Percentiles rank a stretch among this genome's conserved stretches.
phyloP scores from a whole-genome alignment of 441 rosid species.

The Arabidopsis lyrata region DNA sequence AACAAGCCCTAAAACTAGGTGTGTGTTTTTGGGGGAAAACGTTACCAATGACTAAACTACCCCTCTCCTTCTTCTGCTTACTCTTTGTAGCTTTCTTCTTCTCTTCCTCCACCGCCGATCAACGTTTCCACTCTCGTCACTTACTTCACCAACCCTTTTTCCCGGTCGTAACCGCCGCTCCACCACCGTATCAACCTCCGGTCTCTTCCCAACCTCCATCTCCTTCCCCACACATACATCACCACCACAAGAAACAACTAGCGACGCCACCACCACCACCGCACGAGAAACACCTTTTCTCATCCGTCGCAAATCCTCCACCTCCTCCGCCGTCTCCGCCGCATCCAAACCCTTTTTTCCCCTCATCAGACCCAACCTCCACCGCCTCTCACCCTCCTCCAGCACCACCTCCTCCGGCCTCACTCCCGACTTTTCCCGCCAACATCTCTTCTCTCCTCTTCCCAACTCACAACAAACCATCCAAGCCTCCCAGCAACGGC shows the following conservation, averaged over 20 bases:
- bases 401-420: slow-evolving; percentile 53
- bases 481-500: slow-evolving; percentile 49
- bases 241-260: slow-evolving; percentile 37
- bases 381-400: slow-evolving; percentile 53
- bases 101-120: slow-evolving; percentile 39
- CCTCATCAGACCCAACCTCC: slow-evolving; percentile 48
- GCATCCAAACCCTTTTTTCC: slow-evolving; percentile 64
- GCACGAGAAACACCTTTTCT: slow-evolving; percentile 44
- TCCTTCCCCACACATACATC: slow-evolving; percentile 34
- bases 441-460: slow-evolving; percentile 74
- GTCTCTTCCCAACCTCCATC: slow-evolving; percentile 32
- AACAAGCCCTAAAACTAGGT: slow-evolving; percentile 26
- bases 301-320: slow-evolving; percentile 33
- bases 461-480: slow-evolving; percentile 46
- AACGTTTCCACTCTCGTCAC: slow-evolving; percentile 41
- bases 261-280: slow-evolving; percentile 44
- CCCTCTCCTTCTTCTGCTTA: slow-evolving; percentile 18
- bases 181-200: slow-evolving; percentile 36
- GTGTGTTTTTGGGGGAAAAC: background rate
- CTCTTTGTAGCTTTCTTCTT: background rate
- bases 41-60: slow-evolving; percentile 17
- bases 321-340: slow-evolving; percentile 42
- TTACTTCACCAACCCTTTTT: slow-evolving; percentile 60
- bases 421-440: slow-evolving; percentile 78
- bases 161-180: slow-evolving; percentile 30